Base-by-base conservation (phyloP, 768 basidiomycete genomes). In the Lenzites betulinus region DNA sequence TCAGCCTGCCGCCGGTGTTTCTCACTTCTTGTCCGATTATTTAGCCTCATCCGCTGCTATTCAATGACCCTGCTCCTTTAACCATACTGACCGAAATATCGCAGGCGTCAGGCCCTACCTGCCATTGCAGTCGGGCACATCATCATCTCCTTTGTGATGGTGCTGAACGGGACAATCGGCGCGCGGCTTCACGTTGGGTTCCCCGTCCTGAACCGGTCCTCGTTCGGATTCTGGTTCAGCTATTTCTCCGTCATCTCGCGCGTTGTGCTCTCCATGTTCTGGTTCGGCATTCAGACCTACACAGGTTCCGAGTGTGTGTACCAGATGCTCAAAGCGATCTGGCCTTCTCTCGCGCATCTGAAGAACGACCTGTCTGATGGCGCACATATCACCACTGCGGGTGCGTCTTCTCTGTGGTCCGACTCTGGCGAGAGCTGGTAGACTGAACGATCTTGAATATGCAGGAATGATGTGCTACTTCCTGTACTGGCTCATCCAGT, bases 221-320 rank as follows among this genome's bases (percentile, higher is more conserved):
- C 89, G 0, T 91, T 94, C 66, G 93, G 93, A 1, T 94, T 93
- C 76, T 94, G 89, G 85, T 83, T 94, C 67, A 90, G 90, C 69
- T 94, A 92, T 74, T 93, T 93, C 72, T 86, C 84, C 59, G 89
- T 95, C 47, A 70, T 93, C 59, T 91, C 89, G 64, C 83, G 92
- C 22, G 81, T 86, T 44, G 75, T 92, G 20, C 81, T 94, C 23
- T 79, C 89, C 38, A 83, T 92, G 81, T 90, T 93, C 71, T 94
- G 92, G 90, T 90, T 90, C 60, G 85, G 85, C 7, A 81, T 90
- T 18, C 88, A 88, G 78, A 86, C 84, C 49, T 64, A 56, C 64
- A 68, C 64, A n/a, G 62, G 88, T 8, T 87, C 86, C n/a, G 86
- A 91, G 72, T 88, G 85, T 59, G 78, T 91, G 22, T 88, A 89